Evolutionary conservation across 108 stramenopile genomes (phyloP).

Genomic region (Skeletonema menzelii): DNA sequence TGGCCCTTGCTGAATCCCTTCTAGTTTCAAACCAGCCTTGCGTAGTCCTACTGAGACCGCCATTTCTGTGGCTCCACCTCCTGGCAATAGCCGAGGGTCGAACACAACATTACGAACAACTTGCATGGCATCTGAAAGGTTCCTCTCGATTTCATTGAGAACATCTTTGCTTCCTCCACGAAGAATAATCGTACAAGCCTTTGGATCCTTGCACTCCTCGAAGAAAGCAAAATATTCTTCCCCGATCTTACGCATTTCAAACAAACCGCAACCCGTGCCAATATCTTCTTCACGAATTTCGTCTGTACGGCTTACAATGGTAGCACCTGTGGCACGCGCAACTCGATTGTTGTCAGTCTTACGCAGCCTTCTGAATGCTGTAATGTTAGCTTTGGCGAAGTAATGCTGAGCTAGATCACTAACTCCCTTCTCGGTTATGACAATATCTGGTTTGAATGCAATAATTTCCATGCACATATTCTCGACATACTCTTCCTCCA

Average conservation of each 20-base stretch:
- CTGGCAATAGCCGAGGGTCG: conserved; percentile 96
- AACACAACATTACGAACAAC: conserved; percentile 99
- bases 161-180: conserved; percentile 99
- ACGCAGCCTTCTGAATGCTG: conserved; percentile 96
- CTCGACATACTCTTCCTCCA: conserved; percentile 99
- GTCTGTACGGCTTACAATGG: conserved; percentile 97
- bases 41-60: conserved; percentile 93
- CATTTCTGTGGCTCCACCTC: conserved; percentile 99
- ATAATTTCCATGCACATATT: conserved; percentile 99
- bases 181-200: conserved; percentile 98
- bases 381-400: conserved; percentile 97
- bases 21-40: conserved; percentile 69
- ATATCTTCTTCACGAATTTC: conserved; percentile 98
- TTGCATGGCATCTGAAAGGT: conserved; percentile 99
- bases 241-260: conserved; percentile 99
- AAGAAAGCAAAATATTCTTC: conserved; percentile 98
- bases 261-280: conserved; percentile 97
- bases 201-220: conserved; percentile 96
- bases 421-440: conserved; percentile 99
- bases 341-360: conserved; percentile 99
- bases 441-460: conserved; percentile 97
- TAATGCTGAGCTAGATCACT: conserved; percentile 99
- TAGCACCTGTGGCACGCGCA: conserved; percentile 97
- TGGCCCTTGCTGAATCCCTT: conserved; percentile 93
- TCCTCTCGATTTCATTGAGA: conserved; percentile 99